Base-by-base conservation (phyloP, 257 asterid species). In the Penstemon eatonii region DNA sequence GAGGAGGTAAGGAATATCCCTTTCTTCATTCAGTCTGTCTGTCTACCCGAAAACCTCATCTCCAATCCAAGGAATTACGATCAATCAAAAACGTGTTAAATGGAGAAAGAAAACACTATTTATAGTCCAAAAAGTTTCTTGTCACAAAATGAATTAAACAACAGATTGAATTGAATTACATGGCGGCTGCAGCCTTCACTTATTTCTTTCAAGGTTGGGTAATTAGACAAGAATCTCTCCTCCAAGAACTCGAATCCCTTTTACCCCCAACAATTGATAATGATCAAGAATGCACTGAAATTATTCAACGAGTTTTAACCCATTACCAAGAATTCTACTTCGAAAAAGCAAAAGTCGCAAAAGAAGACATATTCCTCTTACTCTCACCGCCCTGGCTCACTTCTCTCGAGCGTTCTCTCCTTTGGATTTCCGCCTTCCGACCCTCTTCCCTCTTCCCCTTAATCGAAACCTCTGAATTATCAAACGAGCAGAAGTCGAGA, bases 341-440 rank as follows among this genome's bases (percentile, higher is more conserved):
- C 0, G 80, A 81, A 62, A 87, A 85, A 37, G 76, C 91, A 39
- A 67, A 65, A 69, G 78, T 80, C 75, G 82, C 81, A 13, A 68
- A 46, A 5, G 66, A 63, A 8, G 81, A 85, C 15, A 82, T 76
- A 3, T 78, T 83, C 6, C 64, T 71, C 3, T 44, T 78, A 71
- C 63, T 85, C 3, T 81, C 87, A 0, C 83, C 89, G 40, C 67
- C 86, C 8, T 87, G 95, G 91, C 79, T 85, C 8, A 77, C 74
- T 40, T 73, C 86, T 3, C 60, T 87, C 52, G 95, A 87, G 69
- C 80, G 75, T 5, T 56, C 81, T 4, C 52, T 76, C 45, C 80
- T 83, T 1, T 87, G 95, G 95, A 53, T 81, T 6, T 75, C 86
- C 0, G 91, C 91, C 8, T 85, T 81, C 73, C 45, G 84, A 9